phyloP scores from a whole-genome alignment of 2,329 filamentous ascomycete species.

The Fusarium sp. region DNA sequence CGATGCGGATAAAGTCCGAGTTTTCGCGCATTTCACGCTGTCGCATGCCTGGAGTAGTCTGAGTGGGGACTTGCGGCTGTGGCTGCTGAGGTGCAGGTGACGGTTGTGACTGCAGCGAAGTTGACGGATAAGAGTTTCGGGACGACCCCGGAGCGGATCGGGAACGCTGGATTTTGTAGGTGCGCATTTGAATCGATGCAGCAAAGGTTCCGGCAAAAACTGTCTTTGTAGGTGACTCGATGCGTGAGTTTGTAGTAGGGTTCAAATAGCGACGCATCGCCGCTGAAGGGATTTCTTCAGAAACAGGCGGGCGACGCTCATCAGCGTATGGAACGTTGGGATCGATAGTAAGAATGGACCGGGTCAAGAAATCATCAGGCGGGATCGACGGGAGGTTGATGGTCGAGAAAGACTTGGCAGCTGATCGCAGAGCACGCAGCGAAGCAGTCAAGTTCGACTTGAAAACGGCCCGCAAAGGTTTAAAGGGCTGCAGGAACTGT shows the following conservation, averaged over 20 bases:
- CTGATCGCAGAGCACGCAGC: constrained; percentile 74
- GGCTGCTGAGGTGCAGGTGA: constrained; percentile 51
- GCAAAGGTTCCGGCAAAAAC: constrained; percentile 65
- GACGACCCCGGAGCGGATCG: constrained; percentile 55
- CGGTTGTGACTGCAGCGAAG: constrained; percentile 49
- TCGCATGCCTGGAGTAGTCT: constrained; percentile 64
- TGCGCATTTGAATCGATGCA: constrained; percentile 81
- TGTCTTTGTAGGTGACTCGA: constrained; percentile 50
- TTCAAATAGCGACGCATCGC: constrained; percentile 79
- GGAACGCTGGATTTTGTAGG: constrained; percentile 73
- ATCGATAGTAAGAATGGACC: constrained; percentile 78
- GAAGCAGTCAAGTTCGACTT: constrained; percentile 80
- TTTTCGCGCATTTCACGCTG: constrained; percentile 80
- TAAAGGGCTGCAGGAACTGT: constrained; percentile 58
- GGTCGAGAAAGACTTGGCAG: constrained; percentile 74
- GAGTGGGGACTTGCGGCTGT: constrained; percentile 52
- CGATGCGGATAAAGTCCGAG: constrained; percentile 79
- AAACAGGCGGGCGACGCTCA: constrained; percentile 74
- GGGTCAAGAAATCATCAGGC: constrained; percentile 76
- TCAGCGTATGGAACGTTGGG: constrained; percentile 77
- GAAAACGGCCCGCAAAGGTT: constrained; percentile 71
- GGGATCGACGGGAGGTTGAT: constrained; percentile 76
- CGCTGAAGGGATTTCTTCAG: constrained; percentile 76
- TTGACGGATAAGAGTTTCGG: constrained; percentile 53
- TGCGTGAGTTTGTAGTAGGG: constrained; percentile 65